Base-by-base conservation (phyloP, 1,284 basidiomycete genomes). In the Lentinus polychrous region DNA sequence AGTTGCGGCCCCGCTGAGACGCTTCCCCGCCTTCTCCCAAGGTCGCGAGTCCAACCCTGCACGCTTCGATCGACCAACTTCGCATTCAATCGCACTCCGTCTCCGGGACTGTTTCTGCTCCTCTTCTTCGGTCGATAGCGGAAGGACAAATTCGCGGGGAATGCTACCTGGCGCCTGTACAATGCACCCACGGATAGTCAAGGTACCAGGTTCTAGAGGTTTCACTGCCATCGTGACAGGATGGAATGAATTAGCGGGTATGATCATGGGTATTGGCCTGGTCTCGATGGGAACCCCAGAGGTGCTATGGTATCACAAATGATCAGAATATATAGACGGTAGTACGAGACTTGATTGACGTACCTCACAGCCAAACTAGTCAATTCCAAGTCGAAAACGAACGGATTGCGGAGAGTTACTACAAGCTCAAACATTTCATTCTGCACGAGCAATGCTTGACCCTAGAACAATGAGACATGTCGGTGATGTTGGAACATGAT, bases 351-450 rank as follows among this genome's bases (percentile, higher is more conserved):
- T 27, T 15, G 27, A 31, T 15, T 2, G 36, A 61, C 70, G 56
- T 57, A 93, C 93, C 91, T 87, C 8, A 98, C 71, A 8, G 81
- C 78, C 27, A 98, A 62, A 53, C 80, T 83, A 52, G 90, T 81
- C 22, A 98, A 65, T 52, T 96, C 91, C 8, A 99, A 73, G 51
- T 94, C 90, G 63, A 98, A 93, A 1, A 88, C 78, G 60, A 89
- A 95, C 0, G 92, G 90, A 61, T 99, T 99, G 51, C 83, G 79
- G n/a, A 99, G 68, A 8, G 87, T 86, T 24, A 97, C 74, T 23
- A 84, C 74, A 54, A 97, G 78, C 56, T 95, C 90, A 15, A 93
- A 71, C 2, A 68, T 65, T 65, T 99, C 95, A 54, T 87, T 86
- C 61, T 91, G 87, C 1, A 95, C 87, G 3, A 94, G 75, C 8